Evolutionary conservation across 768 basidiomycete species (phyloP).

Genomic region (Clitopilus hobsonii): DNA sequence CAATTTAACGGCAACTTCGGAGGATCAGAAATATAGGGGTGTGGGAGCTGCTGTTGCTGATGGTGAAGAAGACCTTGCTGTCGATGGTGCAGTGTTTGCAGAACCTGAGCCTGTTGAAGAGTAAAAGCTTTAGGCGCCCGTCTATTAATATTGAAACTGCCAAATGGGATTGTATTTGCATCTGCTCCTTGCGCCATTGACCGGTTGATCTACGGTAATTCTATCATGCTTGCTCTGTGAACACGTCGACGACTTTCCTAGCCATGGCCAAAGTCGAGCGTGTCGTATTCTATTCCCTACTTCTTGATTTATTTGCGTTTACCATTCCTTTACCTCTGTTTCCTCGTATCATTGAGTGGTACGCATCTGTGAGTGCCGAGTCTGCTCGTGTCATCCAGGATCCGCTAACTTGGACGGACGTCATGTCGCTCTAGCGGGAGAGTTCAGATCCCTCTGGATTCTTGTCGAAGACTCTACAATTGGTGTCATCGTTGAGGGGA

Average conservation of each 20-base stretch:
- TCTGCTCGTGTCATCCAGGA: neutral
- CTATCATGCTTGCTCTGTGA: neutral
- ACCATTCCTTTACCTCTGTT: conserved; percentile 96
- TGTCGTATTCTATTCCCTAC: conserved; percentile 84
- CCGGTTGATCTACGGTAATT: neutral
- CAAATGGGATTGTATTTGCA: neutral
- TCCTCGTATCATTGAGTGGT: conserved; percentile 96
- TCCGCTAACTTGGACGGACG: conserved; percentile 1
- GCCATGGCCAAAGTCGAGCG: conserved; percentile 67
- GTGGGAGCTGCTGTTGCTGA: conserved; percentile 28
- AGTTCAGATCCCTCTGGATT: conserved; percentile 64
- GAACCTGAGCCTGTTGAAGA: neutral
- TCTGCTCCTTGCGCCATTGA: neutral
- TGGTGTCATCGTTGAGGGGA: conserved; percentile 64
- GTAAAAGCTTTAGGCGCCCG: no score
- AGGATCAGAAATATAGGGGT: conserved; percentile 79
- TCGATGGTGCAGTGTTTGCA: conserved; percentile 10
- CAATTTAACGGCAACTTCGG: conserved; percentile 68
- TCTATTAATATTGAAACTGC: no score
- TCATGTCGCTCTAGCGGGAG: conserved; percentile 50
- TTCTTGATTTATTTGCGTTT: conserved; percentile 89
- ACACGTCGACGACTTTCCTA: neutral
- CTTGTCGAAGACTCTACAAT: conserved; percentile 62
- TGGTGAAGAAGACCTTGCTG: conserved; percentile 24
- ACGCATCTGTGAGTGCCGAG: conserved; percentile 67